Base-by-base conservation (phyloP, 768 basidiomycete species). In the Boletus rufocinnamomeus region DNA sequence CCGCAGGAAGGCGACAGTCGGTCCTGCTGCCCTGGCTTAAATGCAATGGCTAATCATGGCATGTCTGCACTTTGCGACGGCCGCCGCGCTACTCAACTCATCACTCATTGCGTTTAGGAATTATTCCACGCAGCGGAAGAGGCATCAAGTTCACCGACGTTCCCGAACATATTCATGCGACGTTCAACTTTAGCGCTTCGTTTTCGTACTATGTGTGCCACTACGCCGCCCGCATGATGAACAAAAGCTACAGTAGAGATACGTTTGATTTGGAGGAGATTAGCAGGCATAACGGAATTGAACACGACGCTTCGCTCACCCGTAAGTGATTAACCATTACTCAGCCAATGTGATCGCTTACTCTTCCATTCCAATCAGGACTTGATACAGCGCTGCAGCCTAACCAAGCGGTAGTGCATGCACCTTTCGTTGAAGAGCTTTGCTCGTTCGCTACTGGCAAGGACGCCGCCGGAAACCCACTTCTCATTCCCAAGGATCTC, bases 11-110 rank as follows among this genome's bases (percentile, higher is more conserved):
- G 81, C 3, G 88, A 91, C 62, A 89, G 88, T 66, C 76, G 91
- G 16, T 82, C 80, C 61, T 82, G 83, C 2, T 91, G 89, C 63
- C 89, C 88, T 3, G 87, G 81, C 13, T 72, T 91, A 62, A 91
- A 93, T 61, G 85, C 88, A 0, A 75, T 93, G 81, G 88, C 90
- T 6, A 92, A 92, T 66, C 90, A 92, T 63, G 90, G 89, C 89
- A 41, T 27, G 72, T 57, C 40, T 28, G n/a, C 79, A 80, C 57
- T 81, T 74, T 67, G 76, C 78, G 3, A 83, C 86, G 25, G 50
- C 37, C 40, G n/a, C 43, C 9, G 17, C 8, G 19, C 13, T n/a
- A 41, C 44, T 11, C 6, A 1, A 27, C 25, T 32, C 37, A 50
- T 25, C 40, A 4, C 6, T 38, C 10, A 19, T 25, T 47, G 14